Evolutionary conservation across 345 rosid species (phyloP), one percentile per base, ranked within the genome.

Genomic region (Gossypium ekmanianum): DNA sequence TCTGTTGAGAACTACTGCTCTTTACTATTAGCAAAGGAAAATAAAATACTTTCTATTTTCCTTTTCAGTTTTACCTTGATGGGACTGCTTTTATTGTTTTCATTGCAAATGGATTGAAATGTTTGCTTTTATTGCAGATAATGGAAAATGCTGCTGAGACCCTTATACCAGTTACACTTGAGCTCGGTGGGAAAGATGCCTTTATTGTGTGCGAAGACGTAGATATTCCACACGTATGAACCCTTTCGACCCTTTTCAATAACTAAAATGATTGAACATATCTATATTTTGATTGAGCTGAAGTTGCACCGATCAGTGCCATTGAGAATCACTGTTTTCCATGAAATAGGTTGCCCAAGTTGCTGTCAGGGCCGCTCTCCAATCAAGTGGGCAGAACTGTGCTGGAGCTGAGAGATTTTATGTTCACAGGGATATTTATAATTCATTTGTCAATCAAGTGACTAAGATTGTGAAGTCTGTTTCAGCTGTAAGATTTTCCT

Each of bases 341-440:
- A 24, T 52, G 55, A 80, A 79, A 57, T 79, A 95, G 98, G 97
- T 95, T 85, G 98, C 99, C 39, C 98, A 91, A 91, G 80, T 95
- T 83, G 97, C 98, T 66, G 98, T 89, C 61, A 84, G 99, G 80
- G 97, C 90, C 26, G 80, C 86, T 72, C 93, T 95, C 82, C 98
- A 95, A 85, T 95, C 99, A 68, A 88, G 98, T 69, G 99, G 98
- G 73, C 99, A 95, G 88, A 95, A 93, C 76, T 95, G 99, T 89
- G 99, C 98, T 68, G 99, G 99, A 74, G 98, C 99, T 76, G 99
- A 95, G 84, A 90, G 98, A 80, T 95, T 93, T 83, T 93, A 95
- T 85, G 98, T 93, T 77, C 98, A 90, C 76, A 86, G 70, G 82
- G 92, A 91, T 77, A 77, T 93, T 58, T 89, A 89, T 85, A 72